Evolutionary conservation across 1,139 yeast genomes (phyloP).

Genomic region (Blastobotrys serpentis): DNA sequence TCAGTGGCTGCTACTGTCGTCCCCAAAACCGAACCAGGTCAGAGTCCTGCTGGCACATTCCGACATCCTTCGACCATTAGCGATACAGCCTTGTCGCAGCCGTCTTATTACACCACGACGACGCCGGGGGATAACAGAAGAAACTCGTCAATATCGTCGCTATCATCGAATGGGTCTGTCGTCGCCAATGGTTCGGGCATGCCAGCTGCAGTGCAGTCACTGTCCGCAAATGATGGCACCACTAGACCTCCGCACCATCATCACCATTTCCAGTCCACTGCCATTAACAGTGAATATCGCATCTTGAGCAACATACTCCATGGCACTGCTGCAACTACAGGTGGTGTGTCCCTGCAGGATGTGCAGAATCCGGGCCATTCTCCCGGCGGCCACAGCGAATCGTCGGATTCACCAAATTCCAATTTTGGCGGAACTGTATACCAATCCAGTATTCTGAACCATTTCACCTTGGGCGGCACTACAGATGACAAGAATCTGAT

Average conservation of each 20-base stretch:
- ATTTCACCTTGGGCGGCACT: slow-evolving; percentile 19
- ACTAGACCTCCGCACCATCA: not conserved
- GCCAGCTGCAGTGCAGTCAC: not conserved
- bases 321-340: slow-evolving; percentile 18
- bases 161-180: not conserved
- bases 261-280: slow-evolving; percentile 56
- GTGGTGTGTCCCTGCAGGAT: slow-evolving; percentile 12
- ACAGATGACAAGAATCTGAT: slow-evolving; percentile 21
- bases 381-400: slow-evolving; percentile 24
- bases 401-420: slow-evolving; percentile 21
- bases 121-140: too few relatives aligned
- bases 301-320: slow-evolving; percentile 69
- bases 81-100: not conserved
- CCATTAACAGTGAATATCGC: slow-evolving; percentile 78
- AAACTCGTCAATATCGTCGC: slow-evolving; percentile 2
- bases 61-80: slow-evolving; percentile 7
- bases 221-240: not conserved
- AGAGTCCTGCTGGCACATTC: not conserved
- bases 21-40: too few relatives aligned
- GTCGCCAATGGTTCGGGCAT: not conserved
- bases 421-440: slow-evolving; percentile 16
- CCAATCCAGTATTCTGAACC: slow-evolving; percentile 19
- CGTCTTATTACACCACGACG: slow-evolving; percentile 2
- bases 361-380: slow-evolving; percentile 32
- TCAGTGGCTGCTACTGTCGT: too few relatives aligned